Evolutionary conservation across 2,329 filamentous ascomycete species (phyloP), one percentile per base, ranked within the genome.

Genomic region (Fusarium abutilonis): DNA sequence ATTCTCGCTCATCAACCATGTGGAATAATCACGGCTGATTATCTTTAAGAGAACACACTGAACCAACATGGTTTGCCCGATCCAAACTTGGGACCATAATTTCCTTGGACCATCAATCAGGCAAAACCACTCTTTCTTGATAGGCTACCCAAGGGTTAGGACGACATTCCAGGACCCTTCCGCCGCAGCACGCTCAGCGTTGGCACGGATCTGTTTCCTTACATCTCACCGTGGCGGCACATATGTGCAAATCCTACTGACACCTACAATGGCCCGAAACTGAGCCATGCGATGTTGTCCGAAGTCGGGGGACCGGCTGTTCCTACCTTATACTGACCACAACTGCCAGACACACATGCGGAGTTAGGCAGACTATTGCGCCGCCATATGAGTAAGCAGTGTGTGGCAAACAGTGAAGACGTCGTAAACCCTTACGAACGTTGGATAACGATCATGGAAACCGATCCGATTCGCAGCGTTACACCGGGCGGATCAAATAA

Each of bases 401-500:
- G 35, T 47, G 52, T 41, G 35, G n/a, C 52, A 66, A 34, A 41
- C 49, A 48, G 42, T 47, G 36, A 23, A 60, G 49, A 66, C 40
- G 56, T 49, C 34, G 56, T 49, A 44, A 51, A 54, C 48, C 48
- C 55, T 36, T 28, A 52, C 56, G 53, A 54, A 49, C 64, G 57
- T 55, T 26, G 47, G 44, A 29, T 45, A 50, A 42, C 36, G 52
- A 64, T 50, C 46, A 52, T 67, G 44, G 68, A 63, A 68, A 56
- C 51, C 34, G 41, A 67, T 70, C 67, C 66, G 66, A 68, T 70
- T 66, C 64, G 66, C 28, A 56, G 40, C 52, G 53, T 59, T 52
- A 45, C 38, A 64, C 40, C 42, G 40, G 44, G 52, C 52, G 63
- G 61, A 67, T 69, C 55, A 49, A 40, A 36, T 50, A 26, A 42